phyloP scores from a whole-genome alignment of 257 asterid genomes.

The Rhazya stricta region DNA sequence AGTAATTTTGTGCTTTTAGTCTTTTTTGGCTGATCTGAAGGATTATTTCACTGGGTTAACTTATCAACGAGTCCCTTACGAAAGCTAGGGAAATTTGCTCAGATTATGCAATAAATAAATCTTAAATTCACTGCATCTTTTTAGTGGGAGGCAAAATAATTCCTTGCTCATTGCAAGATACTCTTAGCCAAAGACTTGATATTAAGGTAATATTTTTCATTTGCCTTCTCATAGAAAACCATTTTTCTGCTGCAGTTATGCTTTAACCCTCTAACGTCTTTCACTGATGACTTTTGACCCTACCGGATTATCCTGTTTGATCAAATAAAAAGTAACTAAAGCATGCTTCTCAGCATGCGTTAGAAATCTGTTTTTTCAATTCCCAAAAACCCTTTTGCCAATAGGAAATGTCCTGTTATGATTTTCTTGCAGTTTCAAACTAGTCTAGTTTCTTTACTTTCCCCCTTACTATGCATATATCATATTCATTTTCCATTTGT shows the following conservation, averaged over 20 bases:
- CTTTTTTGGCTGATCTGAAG: neutral
- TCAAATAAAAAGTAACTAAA: neutral
- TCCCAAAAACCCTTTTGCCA: neutral
- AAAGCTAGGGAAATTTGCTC: neutral
- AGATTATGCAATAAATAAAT: neutral
- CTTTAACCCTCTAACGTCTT: neutral
- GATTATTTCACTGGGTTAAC: neutral
- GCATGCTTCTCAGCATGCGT: neutral
- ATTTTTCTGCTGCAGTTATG: neutral
- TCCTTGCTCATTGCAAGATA: neutral
- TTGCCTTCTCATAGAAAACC: neutral
- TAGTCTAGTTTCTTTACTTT: neutral
- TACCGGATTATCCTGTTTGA: neutral
- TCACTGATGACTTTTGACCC: neutral
- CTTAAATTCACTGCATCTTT: neutral
- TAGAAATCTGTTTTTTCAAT: neutral
- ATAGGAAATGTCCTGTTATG: neutral
- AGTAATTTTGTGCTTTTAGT: neutral
- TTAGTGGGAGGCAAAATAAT: neutral
- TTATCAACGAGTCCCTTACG: neutral
- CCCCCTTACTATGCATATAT: neutral
- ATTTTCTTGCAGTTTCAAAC: neutral
- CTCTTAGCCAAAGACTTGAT: neutral
- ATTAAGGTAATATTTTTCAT: neutral
- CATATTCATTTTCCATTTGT: neutral